phyloP scores from a whole-genome alignment of 164 flowering plant species.

The Berberis vulgaris region DNA sequence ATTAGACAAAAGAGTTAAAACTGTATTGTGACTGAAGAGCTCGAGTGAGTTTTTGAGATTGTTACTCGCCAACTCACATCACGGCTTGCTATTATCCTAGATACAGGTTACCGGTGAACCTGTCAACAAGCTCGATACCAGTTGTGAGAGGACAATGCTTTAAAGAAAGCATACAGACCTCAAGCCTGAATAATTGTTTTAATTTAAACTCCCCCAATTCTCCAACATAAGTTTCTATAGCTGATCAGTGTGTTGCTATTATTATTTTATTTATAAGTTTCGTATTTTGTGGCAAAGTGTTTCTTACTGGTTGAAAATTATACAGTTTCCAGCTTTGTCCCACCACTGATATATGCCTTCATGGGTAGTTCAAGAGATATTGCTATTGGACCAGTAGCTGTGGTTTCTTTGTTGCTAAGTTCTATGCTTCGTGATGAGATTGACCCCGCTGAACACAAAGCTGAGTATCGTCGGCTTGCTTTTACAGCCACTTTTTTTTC shows the following conservation, averaged over 20 bases:
- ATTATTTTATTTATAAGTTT: neutral
- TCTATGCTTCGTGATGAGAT: slow-evolving; percentile 63
- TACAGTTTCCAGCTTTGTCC: slow-evolving; percentile 89
- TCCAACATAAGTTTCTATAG: too few relatives aligned
- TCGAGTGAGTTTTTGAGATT: too few relatives aligned
- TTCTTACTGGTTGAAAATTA: neutral
- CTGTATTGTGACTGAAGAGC: too few relatives aligned
- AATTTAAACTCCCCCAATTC: too few relatives aligned
- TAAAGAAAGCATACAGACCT: too few relatives aligned
- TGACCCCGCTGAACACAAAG: slow-evolving; percentile 34
- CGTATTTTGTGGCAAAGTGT: neutral
- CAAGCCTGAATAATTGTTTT: too few relatives aligned
- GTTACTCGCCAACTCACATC: too few relatives aligned
- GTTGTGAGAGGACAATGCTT: too few relatives aligned
- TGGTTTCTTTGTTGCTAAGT: slow-evolving; percentile 81
- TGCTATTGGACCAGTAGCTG: slow-evolving; percentile 96
- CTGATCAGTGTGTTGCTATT: neutral
- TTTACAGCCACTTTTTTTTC: slow-evolving; percentile 95
- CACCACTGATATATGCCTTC: slow-evolving; percentile 87
- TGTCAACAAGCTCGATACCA: too few relatives aligned
- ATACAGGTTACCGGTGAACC: too few relatives aligned
- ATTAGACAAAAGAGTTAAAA: too few relatives aligned
- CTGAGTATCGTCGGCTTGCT: slow-evolving; percentile 60
- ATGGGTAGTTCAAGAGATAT: slow-evolving; percentile 99
- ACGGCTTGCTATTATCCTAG: too few relatives aligned